Conservation (phyloP, 805 yeast species). For the Ascoidea tarda region DNA sequence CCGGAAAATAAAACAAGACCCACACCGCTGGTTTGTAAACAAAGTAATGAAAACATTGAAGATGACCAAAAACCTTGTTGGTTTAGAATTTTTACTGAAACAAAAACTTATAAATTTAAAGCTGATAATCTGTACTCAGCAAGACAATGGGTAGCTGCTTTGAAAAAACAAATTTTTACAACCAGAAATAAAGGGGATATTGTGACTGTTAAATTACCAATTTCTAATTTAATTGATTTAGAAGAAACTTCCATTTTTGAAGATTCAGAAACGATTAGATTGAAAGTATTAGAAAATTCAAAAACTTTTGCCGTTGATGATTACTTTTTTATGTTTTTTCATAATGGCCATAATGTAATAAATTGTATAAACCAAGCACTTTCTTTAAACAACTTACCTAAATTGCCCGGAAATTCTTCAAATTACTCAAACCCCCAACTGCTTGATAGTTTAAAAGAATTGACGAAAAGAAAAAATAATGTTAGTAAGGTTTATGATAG, state of each 20-base stretch:
- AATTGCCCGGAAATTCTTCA: too few species aligned
- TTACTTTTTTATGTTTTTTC: constrained; percentile 54
- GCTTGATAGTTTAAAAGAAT: not conserved
- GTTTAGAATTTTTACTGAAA: constrained; percentile 46
- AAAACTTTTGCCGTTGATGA: constrained; percentile 49
- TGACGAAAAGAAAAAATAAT: too few species aligned
- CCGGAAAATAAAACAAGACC: not conserved
- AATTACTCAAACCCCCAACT: too few species aligned
- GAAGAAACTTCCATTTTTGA: constrained; percentile 44
- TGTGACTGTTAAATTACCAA: constrained; percentile 67
- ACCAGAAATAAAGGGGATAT: constrained; percentile 56
- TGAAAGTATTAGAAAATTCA: constrained; percentile 46
- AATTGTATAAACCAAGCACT: constrained; percentile 26
- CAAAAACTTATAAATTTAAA: constrained; percentile 45
- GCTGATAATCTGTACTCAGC: constrained; percentile 69
- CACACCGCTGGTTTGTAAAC: constrained; percentile 1
- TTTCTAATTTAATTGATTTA: constrained; percentile 48
- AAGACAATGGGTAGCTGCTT: constrained; percentile 60
- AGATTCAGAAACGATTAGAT: constrained; percentile 36
- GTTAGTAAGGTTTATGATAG: not conserved
- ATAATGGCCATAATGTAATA: constrained; percentile 29
- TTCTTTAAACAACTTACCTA: not conserved
- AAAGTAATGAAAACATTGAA: not conserved
- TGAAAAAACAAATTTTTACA: constrained; percentile 69
- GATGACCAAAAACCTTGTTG: constrained; percentile 20